These are phyloP conservation scores for Brassica carinata DNA, from an alignment of 345 rosid species.

Conservation along the genomic window DNA sequence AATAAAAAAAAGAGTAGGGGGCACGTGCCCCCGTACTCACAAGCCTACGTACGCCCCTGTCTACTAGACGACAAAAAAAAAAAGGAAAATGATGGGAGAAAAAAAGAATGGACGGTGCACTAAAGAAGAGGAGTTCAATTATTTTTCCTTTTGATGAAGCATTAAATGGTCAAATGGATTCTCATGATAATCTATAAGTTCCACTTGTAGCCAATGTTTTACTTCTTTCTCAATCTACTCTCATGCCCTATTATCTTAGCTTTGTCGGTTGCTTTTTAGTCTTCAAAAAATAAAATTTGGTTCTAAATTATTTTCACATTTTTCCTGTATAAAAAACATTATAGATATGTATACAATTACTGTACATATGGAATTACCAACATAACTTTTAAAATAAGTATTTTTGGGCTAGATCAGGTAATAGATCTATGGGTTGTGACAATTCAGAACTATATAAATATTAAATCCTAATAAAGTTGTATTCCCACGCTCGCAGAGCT, in stretches of 20 bases:
- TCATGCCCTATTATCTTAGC: constrained; percentile 35
- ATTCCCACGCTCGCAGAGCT: constrained; percentile 37
- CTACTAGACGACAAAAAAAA: no score
- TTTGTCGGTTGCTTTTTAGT: constrained; percentile 36
- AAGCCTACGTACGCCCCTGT: no score
- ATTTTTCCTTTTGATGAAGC: constrained; percentile 23
- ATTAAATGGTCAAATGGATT: constrained; percentile 31
- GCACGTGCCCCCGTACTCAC: no score
- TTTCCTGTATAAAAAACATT: background rate
- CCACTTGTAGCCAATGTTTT: constrained; percentile 39
- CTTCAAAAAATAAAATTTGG: background rate
- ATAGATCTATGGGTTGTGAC: background rate
- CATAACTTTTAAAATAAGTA: background rate
- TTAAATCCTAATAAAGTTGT: constrained; percentile 7
- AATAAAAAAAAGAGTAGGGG: no score
- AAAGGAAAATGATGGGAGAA: constrained; percentile 21
- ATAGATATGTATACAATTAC: background rate
- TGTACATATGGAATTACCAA: constrained; percentile 21
- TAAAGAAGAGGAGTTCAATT: constrained; percentile 32
- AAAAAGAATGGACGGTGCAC: constrained; percentile 22
- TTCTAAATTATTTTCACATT: background rate
- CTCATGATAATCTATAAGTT: constrained; percentile 42
- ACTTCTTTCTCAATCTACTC: constrained; percentile 37
- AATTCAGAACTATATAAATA: constrained; percentile 1
- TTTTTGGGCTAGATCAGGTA: background rate